Base-by-base conservation (phyloP, 495 filamentous ascomycete species). In the Trichoderma reesei region DNA sequence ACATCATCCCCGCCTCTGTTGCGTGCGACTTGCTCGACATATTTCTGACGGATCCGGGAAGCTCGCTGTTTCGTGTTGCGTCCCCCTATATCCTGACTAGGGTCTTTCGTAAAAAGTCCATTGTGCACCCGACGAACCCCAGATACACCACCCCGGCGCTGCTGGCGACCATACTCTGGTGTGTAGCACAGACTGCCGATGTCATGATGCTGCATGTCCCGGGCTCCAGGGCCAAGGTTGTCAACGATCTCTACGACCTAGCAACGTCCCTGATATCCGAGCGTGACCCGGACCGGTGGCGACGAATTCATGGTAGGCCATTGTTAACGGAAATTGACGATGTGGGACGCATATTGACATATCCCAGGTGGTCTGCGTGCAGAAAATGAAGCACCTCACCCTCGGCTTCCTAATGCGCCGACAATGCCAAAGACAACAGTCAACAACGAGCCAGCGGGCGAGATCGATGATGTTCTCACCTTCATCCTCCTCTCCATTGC, bases 81-180 rank as follows among this genome's bases (percentile, higher is more conserved):
- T 90, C 88, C 2, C 89, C 89, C 0, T 91, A 91, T 69, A 81
- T 91, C 14, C 82, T 91, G 41, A 87, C 86, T n/a, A 88, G 87
- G 67, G 83, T 91, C 61, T 90, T 91, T 74, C 82, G 89, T 54
- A 90, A 89, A 65, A 82, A 83, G 62, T 90, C 89, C 0, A 86
- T 92, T 71, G 79, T 91, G 16, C 83, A 88, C 68, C 83, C 80
- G 6, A 84, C 80, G 5, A 87, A 83, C 65, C 88, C 89, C 5
- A 77, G 89, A 61, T 72, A 77, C 36, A 90, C 88, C 69, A 88
- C 84, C 63, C 88, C 89, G 9, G 87, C 87, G 0, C 77, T 92
- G 37, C 79, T 92, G 5, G 86, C 89, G 8, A 89, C 86, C 66
- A 91, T 91, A 85, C 82, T 91, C n/a, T 92, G 88, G 88, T 83